phyloP scores from a whole-genome alignment of 768 basidiomycete genomes.

The Mycena rosella region DNA sequence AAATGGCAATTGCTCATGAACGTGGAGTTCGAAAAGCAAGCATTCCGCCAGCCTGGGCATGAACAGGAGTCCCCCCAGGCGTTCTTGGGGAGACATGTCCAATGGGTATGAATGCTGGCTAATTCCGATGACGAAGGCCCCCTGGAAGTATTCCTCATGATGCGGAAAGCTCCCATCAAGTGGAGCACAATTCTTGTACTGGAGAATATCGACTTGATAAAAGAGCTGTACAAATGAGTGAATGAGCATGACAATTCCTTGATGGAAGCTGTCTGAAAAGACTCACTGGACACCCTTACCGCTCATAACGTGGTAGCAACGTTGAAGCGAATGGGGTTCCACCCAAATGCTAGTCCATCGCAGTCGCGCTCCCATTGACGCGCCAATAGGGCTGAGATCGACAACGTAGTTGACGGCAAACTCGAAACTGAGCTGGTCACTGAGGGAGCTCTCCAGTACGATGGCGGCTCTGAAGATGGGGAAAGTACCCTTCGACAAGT shows the following conservation, averaged over 20 bases:
- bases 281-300: background rate
- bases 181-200: conserved; percentile 1
- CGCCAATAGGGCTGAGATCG: too few relatives aligned
- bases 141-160: conserved; percentile 1
- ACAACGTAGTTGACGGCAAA: too few relatives aligned
- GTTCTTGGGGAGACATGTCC: background rate
- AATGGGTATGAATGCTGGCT: background rate
- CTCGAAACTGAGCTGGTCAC: too few relatives aligned
- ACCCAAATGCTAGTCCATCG: too few relatives aligned
- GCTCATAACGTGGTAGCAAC: too few relatives aligned
- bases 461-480: too few relatives aligned
- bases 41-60: conserved; percentile 10
- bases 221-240: background rate
- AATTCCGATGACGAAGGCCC: conserved; percentile 3
- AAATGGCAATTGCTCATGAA: background rate
- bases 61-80: background rate
- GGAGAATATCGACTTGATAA: background rate
- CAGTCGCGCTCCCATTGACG: too few relatives aligned
- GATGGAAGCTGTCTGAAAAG: background rate
- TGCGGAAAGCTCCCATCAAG: background rate
- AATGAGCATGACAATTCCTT: background rate
- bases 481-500: background rate
- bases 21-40: background rate
- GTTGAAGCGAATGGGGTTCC: too few relatives aligned
- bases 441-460: too few relatives aligned